phyloP scores from a whole-genome alignment of 164 flowering plant species.

The Macadamia tetraphylla region DNA sequence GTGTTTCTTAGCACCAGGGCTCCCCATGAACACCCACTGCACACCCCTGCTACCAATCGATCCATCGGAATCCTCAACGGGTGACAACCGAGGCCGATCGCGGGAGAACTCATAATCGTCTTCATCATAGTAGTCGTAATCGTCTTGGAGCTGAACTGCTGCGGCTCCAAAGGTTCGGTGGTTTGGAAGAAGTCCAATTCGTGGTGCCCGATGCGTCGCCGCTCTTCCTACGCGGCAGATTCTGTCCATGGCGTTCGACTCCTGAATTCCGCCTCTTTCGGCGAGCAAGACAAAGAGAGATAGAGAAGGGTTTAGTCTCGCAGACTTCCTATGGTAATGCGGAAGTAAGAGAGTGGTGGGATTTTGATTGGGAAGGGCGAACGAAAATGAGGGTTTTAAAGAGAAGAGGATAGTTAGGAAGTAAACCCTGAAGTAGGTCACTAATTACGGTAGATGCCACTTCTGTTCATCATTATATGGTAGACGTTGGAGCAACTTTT shows the following conservation, averaged over 20 bases:
- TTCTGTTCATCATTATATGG: too few species aligned
- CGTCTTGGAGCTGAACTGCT: conserved; percentile 8
- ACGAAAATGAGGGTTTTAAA: too few species aligned
- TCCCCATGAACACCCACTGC: conserved; percentile 93
- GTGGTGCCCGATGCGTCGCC: neutral
- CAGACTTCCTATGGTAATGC: too few species aligned
- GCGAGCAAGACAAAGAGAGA: neutral
- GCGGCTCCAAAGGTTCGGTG: conserved; percentile 14
- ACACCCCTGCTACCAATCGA: conserved; percentile 39
- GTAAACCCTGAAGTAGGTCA: too few species aligned
- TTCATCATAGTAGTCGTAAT: conserved; percentile 16
- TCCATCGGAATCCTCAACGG: conserved; percentile 24
- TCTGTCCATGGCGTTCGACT: conserved; percentile 13
- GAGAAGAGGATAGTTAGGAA: too few species aligned
- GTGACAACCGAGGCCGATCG: neutral
- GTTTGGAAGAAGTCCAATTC: neutral
- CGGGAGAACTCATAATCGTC: conserved; percentile 6
- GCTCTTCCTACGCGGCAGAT: conserved; percentile 9
- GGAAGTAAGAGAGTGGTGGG: too few species aligned
- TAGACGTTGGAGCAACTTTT: too few species aligned
- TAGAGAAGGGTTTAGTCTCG: neutral
- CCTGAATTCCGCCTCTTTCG: neutral
- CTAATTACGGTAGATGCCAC: too few species aligned
- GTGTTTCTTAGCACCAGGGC: conserved; percentile 62
- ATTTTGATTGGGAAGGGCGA: too few species aligned